Evolutionary conservation across 2,329 filamentous ascomycete species (phyloP), one percentile per base, ranked within the genome.

Genomic region (Penicillium psychrosexuale): DNA sequence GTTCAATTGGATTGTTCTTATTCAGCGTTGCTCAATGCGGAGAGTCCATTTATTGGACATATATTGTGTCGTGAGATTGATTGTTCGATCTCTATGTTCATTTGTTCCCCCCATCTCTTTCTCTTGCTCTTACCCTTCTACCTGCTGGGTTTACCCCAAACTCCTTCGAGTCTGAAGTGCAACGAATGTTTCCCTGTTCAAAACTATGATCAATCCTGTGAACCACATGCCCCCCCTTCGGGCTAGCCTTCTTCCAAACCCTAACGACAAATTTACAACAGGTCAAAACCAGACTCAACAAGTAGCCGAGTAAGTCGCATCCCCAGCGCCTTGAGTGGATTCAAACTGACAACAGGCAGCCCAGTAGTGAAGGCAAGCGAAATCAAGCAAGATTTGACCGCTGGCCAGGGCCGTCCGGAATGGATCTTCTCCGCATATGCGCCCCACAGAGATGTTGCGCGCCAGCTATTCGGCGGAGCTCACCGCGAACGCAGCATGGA

Each of bases 361-460:
- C 80, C 84, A 68, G 79, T 73, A 42, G 72, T 91, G 38, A 82
- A 75, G n/a, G 74, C 75, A 39, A 82, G 83, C 0, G 75, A 74
- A 2, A 87, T 95, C 63, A 80, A 81, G 57, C 74, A 75, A 50
- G 91, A 95, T 67, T 78, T 95, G 43, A 83, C 80, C 0, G 59
- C 63, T 22, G 72, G 72, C 6, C 78, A 80, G 22, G 90, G 94
- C 57, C 81, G 82, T 8, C 93, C 93, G 17, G 76, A 84, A 78
- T 97, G 92, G 89, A 87, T 94, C 5, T 81, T 97, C 24, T 96
- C 92, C 1, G 82, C 88, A 22, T 97, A 96, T 72, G 90, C 86
- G 0, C 91, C 92, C 0, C 88, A 88, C 4, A 82, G 79, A 65
- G 84, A 91, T 63, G 84, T 88, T 1, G 92, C 92, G 0, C 84